Evolutionary conservation across 2,329 filamentous ascomycete genomes (phyloP), one percentile per base, ranked within the genome.

Genomic region (Aspergillus fructus): DNA sequence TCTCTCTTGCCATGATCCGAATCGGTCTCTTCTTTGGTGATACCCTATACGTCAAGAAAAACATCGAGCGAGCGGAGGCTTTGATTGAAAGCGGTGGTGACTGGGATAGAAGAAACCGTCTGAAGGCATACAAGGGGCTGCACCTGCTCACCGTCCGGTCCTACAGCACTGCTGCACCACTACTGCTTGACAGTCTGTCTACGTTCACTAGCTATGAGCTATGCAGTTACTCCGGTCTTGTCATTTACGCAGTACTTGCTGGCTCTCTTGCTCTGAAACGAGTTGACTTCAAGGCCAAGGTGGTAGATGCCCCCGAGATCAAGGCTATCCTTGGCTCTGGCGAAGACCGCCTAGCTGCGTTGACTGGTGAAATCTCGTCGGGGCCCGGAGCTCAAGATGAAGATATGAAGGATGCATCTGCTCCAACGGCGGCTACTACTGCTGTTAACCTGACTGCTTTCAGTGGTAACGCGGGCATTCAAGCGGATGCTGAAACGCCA

Each of bases 141-240:
- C 89, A 97, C 73, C 85, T 96, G 57, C 87, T 99, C 65, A 97
- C 93, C 23, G 86, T 94, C 64, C 92, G 94, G 66, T 93, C 92
- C 60, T 92, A 97, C 82, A 90, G 88, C 74, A 81, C 91, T 58
- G 93, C 92, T 41, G 94, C 94, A 2, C 93, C 94, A 41, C 85
- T 97, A 11, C 88, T 99, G 50, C 91, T 99, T 70, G 94, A 99
- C 81, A 96, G 91, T 71, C 83, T 99, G 65, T 97, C 93, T 27
- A 99, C 94, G 21, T 99, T 99, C 76, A 99, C 94, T 61, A 97
- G 92, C 75, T 97, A 97, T 79, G 94, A 99, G 77, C 86, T 99
- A 49, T 99, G 94, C 86, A 93, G 89, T 64, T 99, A 99, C 81
- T 96, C 92, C 58, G 89, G 86, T 60, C 85, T 99, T 23, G 94